phyloP scores from a whole-genome alignment of 768 basidiomycete species.

The Russula lepida region DNA sequence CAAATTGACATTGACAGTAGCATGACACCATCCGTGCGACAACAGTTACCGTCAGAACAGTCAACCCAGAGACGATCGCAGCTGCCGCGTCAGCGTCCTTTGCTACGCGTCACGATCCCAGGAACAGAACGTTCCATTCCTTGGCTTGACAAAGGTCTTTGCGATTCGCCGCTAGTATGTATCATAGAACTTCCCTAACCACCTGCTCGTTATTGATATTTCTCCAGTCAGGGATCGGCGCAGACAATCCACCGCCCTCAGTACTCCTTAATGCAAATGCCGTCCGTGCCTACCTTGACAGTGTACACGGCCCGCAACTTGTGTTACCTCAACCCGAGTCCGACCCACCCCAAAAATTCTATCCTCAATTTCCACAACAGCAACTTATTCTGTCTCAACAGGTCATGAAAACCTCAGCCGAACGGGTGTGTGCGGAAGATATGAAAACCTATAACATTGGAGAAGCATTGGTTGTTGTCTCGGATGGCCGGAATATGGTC shows the following conservation, averaged over 20 bases:
- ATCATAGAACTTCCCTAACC: not conserved
- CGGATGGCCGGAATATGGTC: not conserved
- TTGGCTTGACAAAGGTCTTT: conserved; percentile 1
- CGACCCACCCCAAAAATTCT: not conserved
- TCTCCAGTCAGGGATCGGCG: not conserved
- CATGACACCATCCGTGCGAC: not conserved
- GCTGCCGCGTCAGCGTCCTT: not conserved
- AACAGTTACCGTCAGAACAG: not conserved
- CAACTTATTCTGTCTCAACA: not conserved
- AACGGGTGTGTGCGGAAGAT: not conserved
- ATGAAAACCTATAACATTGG: too few relatives aligned
- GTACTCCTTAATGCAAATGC: conserved; percentile 11
- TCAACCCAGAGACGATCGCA: not conserved
- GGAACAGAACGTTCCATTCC: not conserved
- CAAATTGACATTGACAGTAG: not conserved
- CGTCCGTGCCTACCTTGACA: conserved; percentile 6
- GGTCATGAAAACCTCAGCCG: not conserved
- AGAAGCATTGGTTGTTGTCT: not conserved
- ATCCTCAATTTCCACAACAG: not conserved
- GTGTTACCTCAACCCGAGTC: not conserved
- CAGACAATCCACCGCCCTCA: not conserved
- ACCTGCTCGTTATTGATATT: not conserved
- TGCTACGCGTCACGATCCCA: conserved; percentile 2
- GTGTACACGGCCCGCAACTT: conserved; percentile 3
- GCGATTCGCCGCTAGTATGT: conserved; percentile 10